Base-by-base conservation (phyloP, 805 yeast species). In the Candida sithepensis region DNA sequence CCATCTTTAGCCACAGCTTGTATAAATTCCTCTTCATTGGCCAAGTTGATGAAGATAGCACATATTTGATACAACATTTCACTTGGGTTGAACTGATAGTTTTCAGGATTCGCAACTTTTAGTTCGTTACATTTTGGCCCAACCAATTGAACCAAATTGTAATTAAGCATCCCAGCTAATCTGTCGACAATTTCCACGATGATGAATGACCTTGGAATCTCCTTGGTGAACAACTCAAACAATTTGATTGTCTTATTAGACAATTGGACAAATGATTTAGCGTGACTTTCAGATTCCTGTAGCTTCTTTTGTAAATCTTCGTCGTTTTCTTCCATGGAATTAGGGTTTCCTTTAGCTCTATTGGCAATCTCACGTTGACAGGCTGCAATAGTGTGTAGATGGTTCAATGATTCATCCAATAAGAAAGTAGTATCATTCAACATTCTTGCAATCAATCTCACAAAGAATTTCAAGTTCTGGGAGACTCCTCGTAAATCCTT, bases 101-200 rank as follows among this genome's bases (percentile, higher is more conserved):
- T 79, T 53, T 84, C 88, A 0, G 97, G 97, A 52, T 85, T 77
- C 49, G 77, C 75, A 24, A 94, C 99, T 61, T 88, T 89, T 57
- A 94, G 77, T 43, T 86, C 90, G 9, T 91, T 79, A 69, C 96
- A 91, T 61, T 86, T 85, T 14, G 98, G 97, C 0, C 99, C 99
- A 22, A 90, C 97, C 66, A 94, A 73, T n/a, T 92, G 89, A 43
- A 82, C 86, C 51, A 94, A 71, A 63, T 94, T 94, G 68, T 91
- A 92, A 69, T 94, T 86, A 63, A 94, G 73, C 99, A 94, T 94
- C 41, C 96, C 90, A 0, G 99, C 96, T 52, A 94, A 72, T 66
- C 99, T 78, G 58, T 90, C 96, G 38, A 92, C 96, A 59, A 94
- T 83, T 67, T 94, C 99, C 2, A 88, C 81, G 39, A 88, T 85